phyloP scores from a whole-genome alignment of 1,284 basidiomycete genomes.

The Blastosporella zonata region DNA sequence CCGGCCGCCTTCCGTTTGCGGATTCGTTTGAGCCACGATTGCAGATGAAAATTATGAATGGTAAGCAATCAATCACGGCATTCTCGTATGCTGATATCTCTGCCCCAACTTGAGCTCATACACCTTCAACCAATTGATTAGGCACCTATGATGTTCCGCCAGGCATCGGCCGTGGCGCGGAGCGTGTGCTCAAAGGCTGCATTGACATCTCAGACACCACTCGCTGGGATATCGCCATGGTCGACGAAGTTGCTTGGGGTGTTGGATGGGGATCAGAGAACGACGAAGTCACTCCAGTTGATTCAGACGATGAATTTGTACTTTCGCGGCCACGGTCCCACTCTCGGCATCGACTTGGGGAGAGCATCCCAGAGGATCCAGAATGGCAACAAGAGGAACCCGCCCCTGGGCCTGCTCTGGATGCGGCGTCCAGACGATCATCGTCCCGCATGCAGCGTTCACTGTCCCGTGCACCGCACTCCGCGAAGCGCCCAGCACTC shows the following conservation, averaged over 20 bases:
- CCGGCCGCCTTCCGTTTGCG: constrained; percentile 77
- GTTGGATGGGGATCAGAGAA: constrained; percentile 67
- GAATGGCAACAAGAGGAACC: constrained; percentile 28
- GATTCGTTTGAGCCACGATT: constrained; percentile 89
- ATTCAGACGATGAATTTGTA: constrained; percentile 26
- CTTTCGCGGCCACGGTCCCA: constrained; percentile 25
- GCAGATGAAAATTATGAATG: constrained; percentile 87
- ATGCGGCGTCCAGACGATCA: constrained; percentile 37
- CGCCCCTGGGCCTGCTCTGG: constrained; percentile 25
- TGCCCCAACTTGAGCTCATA: constrained; percentile 6
- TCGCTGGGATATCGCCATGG: constrained; percentile 74
- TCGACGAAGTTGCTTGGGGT: constrained; percentile 78
- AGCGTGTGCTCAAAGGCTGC: constrained; percentile 74
- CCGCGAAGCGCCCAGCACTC: constrained; percentile 25
- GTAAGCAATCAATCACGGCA: constrained; percentile 39
- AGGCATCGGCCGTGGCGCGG: constrained; percentile 65
- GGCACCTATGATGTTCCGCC: constrained; percentile 58
- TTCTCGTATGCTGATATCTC: background rate
- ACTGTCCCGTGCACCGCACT: constrained; percentile 40
- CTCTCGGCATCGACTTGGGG: constrained; percentile 22
- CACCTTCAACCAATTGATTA: constrained; percentile 24
- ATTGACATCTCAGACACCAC: constrained; percentile 55
- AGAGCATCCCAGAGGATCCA: constrained; percentile 16
- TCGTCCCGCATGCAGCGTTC: constrained; percentile 39
- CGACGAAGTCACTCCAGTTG: constrained; percentile 37